Evolutionary conservation across 2,329 filamentous ascomycete species (phyloP), one percentile per base, ranked within the genome.

Genomic region (Lojkania enalia): DNA sequence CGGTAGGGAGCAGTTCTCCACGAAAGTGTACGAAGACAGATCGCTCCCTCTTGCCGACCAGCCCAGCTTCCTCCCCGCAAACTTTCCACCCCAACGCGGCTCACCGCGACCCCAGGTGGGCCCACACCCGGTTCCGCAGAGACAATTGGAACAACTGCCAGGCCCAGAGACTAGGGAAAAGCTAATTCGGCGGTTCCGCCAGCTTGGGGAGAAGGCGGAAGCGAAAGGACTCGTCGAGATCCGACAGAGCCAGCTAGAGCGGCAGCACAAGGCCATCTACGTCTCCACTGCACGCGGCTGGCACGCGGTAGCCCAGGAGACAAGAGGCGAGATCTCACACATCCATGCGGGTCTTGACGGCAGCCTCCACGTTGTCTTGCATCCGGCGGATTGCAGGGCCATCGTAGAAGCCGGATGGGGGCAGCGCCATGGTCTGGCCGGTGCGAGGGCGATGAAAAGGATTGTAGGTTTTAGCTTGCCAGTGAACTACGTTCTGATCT

Each of bases 1-100:
- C 14, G 64, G 65, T 5, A 48, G 54, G 20, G 73, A 75, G 49
- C 58, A 59, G 2, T 49, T 64, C 4, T 60, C 57, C 4, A 60
- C 67, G 0, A 48, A 55, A 6, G 63, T 66, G 1, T 67, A 64
- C 39, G 25, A 49, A 15, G 51, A 63, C 39, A 20, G 44, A 14
- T 44, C 41, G 15, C 44, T 52, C 6, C 45, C 48, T 35, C 48
- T 46, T 23, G 50, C 48, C 16, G 25, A 53, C 33, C 39, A 50
- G 19, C 40, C 54, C 15, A 46, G 52, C 31, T 52, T 45, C 33
- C 44, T 58, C 7, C 46, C 48, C 9, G 27, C 30, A n/a, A 36
- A 21, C 18, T 55, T 55, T 37, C 55, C 54, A 9, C 52, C 49
- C 9, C 35, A 21, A 25, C 47, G 53, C 41, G 19, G 14, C 21